phyloP scores from a whole-genome alignment of 2,329 filamentous ascomycete genomes.

The Fusarium longipes region DNA sequence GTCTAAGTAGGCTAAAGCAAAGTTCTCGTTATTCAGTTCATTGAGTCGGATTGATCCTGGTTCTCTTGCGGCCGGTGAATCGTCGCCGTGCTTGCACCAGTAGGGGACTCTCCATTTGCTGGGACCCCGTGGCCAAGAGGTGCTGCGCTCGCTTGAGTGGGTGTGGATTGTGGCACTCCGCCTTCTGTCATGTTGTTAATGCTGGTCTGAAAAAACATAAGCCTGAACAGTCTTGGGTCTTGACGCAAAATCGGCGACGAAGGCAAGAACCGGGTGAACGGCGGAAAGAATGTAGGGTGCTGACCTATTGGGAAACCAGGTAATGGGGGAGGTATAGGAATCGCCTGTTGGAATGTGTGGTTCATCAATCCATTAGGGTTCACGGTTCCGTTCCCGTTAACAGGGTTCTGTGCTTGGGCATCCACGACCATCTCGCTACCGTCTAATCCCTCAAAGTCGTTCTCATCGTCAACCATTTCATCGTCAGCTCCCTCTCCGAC shows the following conservation, averaged over 20 bases:
- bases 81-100: conserved; percentile 53
- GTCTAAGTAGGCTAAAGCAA: conserved; percentile 28
- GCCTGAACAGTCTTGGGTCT: conserved; percentile 33
- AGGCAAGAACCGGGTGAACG: conserved; percentile 32
- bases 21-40: conserved; percentile 36
- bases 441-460: conserved; percentile 57
- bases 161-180: conserved; percentile 30
- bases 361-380: conserved; percentile 14
- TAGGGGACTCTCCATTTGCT: conserved; percentile 41
- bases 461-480: conserved; percentile 59
- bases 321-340: conserved; percentile 47
- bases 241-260: conserved; percentile 35
- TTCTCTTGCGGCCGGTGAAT: conserved; percentile 48
- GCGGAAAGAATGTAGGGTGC: conserved; percentile 37
- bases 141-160: conserved; percentile 48
- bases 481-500: conserved; percentile 55
- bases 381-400: conserved; percentile 23
- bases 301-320: conserved; percentile 40
- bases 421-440: conserved; percentile 55
- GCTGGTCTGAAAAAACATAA: conserved; percentile 44
- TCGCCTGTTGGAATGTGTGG: conserved; percentile 37
- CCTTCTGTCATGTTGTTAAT: conserved; percentile 46
- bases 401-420: conserved; percentile 45
- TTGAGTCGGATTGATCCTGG: conserved; percentile 35
- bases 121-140: conserved; percentile 41